A percentile compares a stretch with the other conserved stretches of the same genome.
phyloP scores from a whole-genome alignment of 176 grass and related monocot species.

The Cenchrus americanus region DNA sequence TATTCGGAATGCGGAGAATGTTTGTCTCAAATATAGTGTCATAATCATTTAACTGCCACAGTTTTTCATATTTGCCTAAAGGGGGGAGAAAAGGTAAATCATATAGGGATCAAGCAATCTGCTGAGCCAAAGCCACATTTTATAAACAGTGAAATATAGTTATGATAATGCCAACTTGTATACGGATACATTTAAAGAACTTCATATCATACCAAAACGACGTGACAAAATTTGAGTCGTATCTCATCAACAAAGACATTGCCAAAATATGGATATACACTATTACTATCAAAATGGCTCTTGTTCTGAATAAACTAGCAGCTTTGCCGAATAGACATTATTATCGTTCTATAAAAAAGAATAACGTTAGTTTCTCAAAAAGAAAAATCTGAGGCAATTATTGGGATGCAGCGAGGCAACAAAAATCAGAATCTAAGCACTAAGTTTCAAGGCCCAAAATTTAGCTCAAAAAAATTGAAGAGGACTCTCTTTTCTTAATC shows the following conservation, averaged over 20 bases:
- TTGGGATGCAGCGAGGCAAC: slow-evolving; percentile 29
- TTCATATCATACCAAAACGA: not conserved
- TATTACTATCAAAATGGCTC: not conserved
- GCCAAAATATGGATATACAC: not conserved
- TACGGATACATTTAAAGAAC: not conserved
- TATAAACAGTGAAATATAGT: not conserved
- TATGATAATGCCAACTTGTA: not conserved
- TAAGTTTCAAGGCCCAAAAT: slow-evolving; percentile 38
- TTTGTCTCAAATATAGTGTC: no score
- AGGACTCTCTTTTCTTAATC: slow-evolving; percentile 36
- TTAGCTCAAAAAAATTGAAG: slow-evolving; percentile 24
- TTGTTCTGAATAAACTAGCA: not conserved
- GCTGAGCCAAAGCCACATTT: no score
- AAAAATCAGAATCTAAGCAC: slow-evolving; percentile 36
- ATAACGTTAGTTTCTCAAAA: slow-evolving; percentile 48
- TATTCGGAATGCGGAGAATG: no score
- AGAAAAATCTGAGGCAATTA: slow-evolving; percentile 35
- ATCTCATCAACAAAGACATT: not conserved
- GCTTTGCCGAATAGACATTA: slow-evolving; percentile 37
- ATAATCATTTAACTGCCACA: no score
- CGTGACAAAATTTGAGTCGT: not conserved
- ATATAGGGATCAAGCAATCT: no score
- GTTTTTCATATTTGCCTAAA: no score
- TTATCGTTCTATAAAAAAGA: slow-evolving; percentile 50
- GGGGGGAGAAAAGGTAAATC: no score